These are phyloP conservation scores for Incumbomyces delicatus DNA, from an alignment of 2,329 filamentous ascomycete species.

Conservation along the genomic window DNA sequence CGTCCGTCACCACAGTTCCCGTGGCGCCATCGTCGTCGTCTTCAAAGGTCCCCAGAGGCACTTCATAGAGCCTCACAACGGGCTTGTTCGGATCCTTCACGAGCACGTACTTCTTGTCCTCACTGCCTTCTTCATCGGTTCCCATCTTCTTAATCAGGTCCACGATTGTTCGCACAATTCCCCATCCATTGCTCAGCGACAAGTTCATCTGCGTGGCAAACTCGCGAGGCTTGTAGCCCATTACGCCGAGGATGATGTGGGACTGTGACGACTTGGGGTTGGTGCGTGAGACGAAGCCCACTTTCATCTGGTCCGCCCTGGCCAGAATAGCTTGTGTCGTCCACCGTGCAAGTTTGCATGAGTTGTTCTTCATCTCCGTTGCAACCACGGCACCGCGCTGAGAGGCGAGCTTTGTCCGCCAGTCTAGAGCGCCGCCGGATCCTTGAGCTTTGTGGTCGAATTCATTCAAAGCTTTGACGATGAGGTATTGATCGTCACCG, in stretches of 20 bases:
- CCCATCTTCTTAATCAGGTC: conserved; percentile 55
- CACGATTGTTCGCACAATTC: conserved; percentile 94
- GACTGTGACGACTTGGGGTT: conserved; percentile 89
- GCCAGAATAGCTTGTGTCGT: conserved; percentile 93
- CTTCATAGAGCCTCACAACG: conserved; percentile 84
- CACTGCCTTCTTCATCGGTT: conserved; percentile 27
- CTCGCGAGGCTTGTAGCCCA: conserved; percentile 96
- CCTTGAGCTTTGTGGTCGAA: conserved; percentile 98
- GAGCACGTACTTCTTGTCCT: conserved; percentile 42
- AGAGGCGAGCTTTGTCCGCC: conserved; percentile 86
- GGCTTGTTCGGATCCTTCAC: conserved; percentile 94
- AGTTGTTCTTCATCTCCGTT: conserved; percentile 99
- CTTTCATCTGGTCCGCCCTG: conserved; percentile 97
- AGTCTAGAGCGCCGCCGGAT: conserved; percentile 88
- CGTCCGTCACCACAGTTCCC: conserved; percentile 45
- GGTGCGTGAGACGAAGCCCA: conserved; percentile 90
- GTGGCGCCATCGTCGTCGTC: conserved; percentile 63
- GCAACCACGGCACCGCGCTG: conserved; percentile 95
- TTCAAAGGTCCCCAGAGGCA: conserved; percentile 79
- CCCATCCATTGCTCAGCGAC: conserved; percentile 94
- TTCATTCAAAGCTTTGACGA: conserved; percentile 95
- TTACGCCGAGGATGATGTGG: conserved; percentile 88
- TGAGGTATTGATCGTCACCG: conserved; percentile 83
- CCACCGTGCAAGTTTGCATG: conserved; percentile 96
- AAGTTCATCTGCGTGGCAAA: conserved; percentile 98